Percentiles rank a stretch among this genome's conserved stretches.
Evolutionary conservation across 345 rosid genomes (phyloP).

Genomic region (Populus davidiana): DNA sequence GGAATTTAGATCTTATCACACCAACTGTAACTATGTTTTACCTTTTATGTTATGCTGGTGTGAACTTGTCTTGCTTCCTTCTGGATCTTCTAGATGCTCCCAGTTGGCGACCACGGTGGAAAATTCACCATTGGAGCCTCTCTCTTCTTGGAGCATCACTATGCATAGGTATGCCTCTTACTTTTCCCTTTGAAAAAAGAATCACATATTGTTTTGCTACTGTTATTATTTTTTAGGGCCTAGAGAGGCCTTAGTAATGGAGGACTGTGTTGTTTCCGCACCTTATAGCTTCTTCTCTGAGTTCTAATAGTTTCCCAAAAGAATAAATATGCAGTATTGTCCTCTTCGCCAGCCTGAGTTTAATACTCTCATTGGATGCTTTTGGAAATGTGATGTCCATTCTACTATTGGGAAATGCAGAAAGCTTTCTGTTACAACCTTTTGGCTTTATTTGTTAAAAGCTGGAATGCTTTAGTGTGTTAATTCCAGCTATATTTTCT

Average conservation of each 20-base stretch:
- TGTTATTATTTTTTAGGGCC: not conserved
- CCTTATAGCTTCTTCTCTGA: not conserved
- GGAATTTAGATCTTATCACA: slow-evolving; percentile 97
- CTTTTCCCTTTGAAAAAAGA: not conserved
- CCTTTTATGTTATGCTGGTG: slow-evolving; percentile 93
- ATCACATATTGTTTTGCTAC: not conserved
- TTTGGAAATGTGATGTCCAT: slow-evolving; percentile 1
- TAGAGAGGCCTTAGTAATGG: not conserved
- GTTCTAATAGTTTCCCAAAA: not conserved
- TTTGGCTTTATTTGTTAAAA: not conserved
- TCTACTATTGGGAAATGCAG: not conserved
- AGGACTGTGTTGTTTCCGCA: not conserved
- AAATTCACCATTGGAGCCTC: slow-evolving; percentile 97
- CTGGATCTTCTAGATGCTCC: slow-evolving; percentile 99
- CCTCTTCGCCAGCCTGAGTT: not conserved
- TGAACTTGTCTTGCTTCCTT: slow-evolving; percentile 98
- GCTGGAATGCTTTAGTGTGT: not conserved
- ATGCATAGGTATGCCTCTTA: slow-evolving; percentile 63
- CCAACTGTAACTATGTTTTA: slow-evolving; percentile 97
- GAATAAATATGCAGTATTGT: not conserved
- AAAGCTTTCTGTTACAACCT: not conserved
- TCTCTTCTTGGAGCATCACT: slow-evolving; percentile 91
- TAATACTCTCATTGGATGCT: not conserved
- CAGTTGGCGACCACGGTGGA: slow-evolving; percentile 99
- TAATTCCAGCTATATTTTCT: not conserved